These are phyloP conservation scores for Coelastrella sp. DNA, from an alignment of 139 green algal genomes.

Conservation along the genomic window DNA sequence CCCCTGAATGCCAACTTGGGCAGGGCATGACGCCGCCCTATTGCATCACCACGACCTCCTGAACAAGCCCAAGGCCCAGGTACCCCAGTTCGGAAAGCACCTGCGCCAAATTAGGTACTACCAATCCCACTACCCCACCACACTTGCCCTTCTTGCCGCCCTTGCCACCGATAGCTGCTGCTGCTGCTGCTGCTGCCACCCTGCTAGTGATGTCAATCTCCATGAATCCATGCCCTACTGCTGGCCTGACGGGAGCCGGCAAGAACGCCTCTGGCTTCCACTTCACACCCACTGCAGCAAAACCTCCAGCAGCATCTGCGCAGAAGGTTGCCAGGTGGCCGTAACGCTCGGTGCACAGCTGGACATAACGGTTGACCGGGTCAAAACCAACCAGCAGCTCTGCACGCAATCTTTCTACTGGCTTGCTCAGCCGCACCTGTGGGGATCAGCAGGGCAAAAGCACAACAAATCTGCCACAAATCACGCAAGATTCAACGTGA, in stretches of 20 bases:
- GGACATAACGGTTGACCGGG: conserved; percentile 63
- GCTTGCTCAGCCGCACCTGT: conserved; percentile 56
- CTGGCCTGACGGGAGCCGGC: conserved; percentile 51
- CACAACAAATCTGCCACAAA: background rate
- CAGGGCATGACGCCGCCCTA: background rate
- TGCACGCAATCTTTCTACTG: conserved; percentile 52
- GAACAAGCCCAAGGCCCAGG: conserved; percentile 47
- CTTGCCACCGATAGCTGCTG: background rate
- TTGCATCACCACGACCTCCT: conserved; percentile 49
- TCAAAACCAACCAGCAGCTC: conserved; percentile 88
- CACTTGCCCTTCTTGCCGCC: background rate
- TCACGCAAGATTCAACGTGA: background rate
- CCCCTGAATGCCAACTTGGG: background rate
- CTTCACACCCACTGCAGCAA: conserved; percentile 67
- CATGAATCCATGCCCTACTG: conserved; percentile 53
- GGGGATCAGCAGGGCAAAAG: background rate
- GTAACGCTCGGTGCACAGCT: conserved; percentile 59
- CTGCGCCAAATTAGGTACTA: conserved; percentile 52
- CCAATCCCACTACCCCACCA: background rate
- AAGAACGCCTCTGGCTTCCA: conserved; percentile 62
- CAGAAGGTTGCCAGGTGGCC: conserved; percentile 71
- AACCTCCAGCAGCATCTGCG: conserved; percentile 65
- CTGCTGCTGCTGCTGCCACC: conserved; percentile 12
- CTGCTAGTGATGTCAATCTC: conserved; percentile 1
- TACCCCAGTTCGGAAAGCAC: conserved; percentile 50